phyloP scores from a whole-genome alignment of 2,329 filamentous ascomycete species.

The Colletotrichum tabaci region DNA sequence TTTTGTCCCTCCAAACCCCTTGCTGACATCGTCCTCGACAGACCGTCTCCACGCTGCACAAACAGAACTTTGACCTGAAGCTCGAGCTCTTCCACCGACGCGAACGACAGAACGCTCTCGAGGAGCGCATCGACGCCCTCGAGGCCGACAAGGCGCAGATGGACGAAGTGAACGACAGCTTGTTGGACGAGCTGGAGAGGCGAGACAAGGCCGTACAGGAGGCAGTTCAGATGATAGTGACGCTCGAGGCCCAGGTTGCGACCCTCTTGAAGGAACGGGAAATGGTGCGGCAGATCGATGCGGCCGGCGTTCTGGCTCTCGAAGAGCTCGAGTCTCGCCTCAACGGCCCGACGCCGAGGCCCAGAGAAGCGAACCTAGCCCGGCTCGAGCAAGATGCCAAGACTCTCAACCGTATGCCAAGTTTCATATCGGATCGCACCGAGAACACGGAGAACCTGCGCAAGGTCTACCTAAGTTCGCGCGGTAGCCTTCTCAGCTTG shows the following conservation, averaged over 20 bases:
- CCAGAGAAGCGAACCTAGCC: slow-evolving; percentile 43
- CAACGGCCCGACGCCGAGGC: slow-evolving; percentile 30
- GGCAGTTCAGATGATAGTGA: slow-evolving; percentile 78
- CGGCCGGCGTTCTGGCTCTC: slow-evolving; percentile 53
- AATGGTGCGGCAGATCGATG: slow-evolving; percentile 67
- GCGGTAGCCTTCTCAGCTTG: slow-evolving; percentile 65
- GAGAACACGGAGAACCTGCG: slow-evolving; percentile 74
- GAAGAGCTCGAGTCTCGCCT: slow-evolving; percentile 49
- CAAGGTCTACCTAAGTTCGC: slow-evolving; percentile 69
- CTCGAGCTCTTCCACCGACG: slow-evolving; percentile 79
- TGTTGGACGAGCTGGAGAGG: slow-evolving; percentile 75
- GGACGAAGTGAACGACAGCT: slow-evolving; percentile 70
- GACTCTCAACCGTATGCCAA: slow-evolving; percentile 71
- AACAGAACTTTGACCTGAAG: slow-evolving; percentile 85
- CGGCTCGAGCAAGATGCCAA: slow-evolving; percentile 52
- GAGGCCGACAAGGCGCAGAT: slow-evolving; percentile 68
- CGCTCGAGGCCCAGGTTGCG: slow-evolving; percentile 73
- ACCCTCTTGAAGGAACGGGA: slow-evolving; percentile 67
- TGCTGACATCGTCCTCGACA: slow-evolving; percentile 49
- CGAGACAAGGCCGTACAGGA: slow-evolving; percentile 80
- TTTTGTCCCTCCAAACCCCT: not conserved
- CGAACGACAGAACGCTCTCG: slow-evolving; percentile 73
- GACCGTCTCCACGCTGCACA: slow-evolving; percentile 78
- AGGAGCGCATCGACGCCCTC: slow-evolving; percentile 70
- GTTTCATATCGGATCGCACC: slow-evolving; percentile 73